phyloP scores from a whole-genome alignment of 306 rosid species.

The Vicia faba region DNA sequence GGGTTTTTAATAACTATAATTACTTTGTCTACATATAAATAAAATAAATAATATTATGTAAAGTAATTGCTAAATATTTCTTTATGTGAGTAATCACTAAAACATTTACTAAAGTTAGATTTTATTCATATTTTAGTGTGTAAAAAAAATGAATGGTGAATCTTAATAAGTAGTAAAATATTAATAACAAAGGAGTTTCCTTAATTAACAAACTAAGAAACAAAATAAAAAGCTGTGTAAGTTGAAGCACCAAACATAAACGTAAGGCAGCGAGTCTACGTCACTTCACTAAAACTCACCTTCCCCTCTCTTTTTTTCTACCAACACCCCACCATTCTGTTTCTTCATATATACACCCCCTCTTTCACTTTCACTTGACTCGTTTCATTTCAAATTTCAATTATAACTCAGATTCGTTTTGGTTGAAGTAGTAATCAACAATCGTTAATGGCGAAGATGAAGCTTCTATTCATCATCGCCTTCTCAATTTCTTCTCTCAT shows the following conservation, averaged over 20 bases:
- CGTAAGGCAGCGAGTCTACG: constrained; percentile 46
- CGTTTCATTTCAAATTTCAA: neutral
- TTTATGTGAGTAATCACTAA: too few species aligned
- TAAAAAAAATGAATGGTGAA: neutral
- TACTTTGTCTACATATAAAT: too few species aligned
- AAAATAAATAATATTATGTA: too few species aligned
- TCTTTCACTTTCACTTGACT: neutral
- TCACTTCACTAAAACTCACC: constrained; percentile 34
- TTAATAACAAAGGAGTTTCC: neutral
- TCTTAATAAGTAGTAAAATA: neutral
- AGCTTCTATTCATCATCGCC: constrained; percentile 17
- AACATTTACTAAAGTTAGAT: too few species aligned
- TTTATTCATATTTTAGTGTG: too few species aligned
- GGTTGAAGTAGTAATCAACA: neutral
- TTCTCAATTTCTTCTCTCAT: constrained; percentile 1
- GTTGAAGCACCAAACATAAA: constrained; percentile 44
- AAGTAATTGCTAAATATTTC: too few species aligned
- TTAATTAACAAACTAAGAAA: neutral
- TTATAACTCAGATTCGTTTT: neutral
- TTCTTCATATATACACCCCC: neutral
- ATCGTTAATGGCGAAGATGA: constrained; percentile 30
- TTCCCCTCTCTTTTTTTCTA: neutral
- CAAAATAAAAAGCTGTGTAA: neutral
- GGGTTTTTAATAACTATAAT: too few species aligned
- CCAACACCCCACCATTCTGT: constrained; percentile 16